These are phyloP conservation scores for Fusarium hostae DNA, from an alignment of 2,329 filamentous ascomycete species.

Conservation along the genomic window DNA sequence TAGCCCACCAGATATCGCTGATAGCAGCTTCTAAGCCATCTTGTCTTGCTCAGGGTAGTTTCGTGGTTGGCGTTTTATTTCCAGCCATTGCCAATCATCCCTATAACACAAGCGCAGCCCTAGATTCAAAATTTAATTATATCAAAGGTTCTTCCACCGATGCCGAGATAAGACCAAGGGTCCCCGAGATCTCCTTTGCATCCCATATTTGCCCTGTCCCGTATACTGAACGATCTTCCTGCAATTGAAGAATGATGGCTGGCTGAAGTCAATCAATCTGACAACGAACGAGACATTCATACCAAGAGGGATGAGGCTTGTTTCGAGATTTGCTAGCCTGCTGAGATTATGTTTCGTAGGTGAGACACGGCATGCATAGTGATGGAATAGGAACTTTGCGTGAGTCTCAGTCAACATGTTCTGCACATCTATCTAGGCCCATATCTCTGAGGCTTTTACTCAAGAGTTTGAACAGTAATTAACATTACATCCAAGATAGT, in stretches of 20 bases:
- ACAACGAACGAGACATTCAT: background rate
- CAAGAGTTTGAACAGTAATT: background rate
- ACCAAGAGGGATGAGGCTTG: rapidly evolving
- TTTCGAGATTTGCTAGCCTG: background rate
- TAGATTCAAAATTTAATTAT: too few relatives aligned
- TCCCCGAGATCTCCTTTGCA: too few relatives aligned
- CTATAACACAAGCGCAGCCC: too few relatives aligned
- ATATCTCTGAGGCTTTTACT: rapidly evolving
- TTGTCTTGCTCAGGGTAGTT: too few relatives aligned
- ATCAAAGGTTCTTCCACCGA: too few relatives aligned
- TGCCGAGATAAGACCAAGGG: too few relatives aligned
- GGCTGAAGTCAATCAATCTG: background rate
- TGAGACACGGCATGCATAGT: background rate
- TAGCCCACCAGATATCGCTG: rapidly evolving
- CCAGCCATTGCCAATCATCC: too few relatives aligned
- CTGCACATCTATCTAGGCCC: background rate
- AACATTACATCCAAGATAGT: background rate
- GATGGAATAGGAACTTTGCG: background rate
- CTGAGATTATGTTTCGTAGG: rapidly evolving
- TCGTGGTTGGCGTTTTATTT: too few relatives aligned
- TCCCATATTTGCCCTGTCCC: too few relatives aligned
- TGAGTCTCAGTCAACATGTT: background rate
- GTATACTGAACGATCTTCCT: background rate
- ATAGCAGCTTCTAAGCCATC: background rate
- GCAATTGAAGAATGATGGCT: too few relatives aligned